Percentiles rank a stretch among this genome's conserved stretches.
Conservation (phyloP, 495 filamentous ascomycete species). For the Aspergillus cavernicola region DNA sequence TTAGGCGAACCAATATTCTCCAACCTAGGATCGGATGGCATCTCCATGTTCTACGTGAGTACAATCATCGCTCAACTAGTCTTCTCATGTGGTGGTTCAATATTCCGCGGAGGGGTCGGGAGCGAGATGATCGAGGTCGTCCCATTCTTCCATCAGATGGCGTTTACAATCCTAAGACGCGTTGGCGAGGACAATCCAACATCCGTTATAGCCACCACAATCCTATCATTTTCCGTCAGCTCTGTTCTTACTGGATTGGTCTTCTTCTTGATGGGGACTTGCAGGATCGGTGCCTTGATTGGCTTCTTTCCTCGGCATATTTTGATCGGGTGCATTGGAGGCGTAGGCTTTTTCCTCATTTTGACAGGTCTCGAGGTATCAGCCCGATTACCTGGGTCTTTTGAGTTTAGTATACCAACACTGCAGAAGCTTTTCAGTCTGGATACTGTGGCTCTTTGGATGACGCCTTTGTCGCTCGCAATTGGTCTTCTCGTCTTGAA, state of each 20-base stretch:
- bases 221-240: slow-evolving; percentile 84
- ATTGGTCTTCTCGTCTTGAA: slow-evolving; percentile 72
- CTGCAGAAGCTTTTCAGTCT: slow-evolving; percentile 63
- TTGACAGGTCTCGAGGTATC: slow-evolving; percentile 91
- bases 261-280: slow-evolving; percentile 85
- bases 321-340: slow-evolving; percentile 94
- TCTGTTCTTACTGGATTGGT: slow-evolving; percentile 86
- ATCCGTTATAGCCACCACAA: slow-evolving; percentile 86
- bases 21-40: slow-evolving; percentile 81
- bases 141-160: slow-evolving; percentile 97
- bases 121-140: slow-evolving; percentile 99
- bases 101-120: slow-evolving; percentile 88
- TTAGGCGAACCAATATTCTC: slow-evolving; percentile 80
- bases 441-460: slow-evolving; percentile 79
- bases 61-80: slow-evolving; percentile 90
- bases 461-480: slow-evolving; percentile 72
- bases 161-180: slow-evolving; percentile 73
- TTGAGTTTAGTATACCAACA: slow-evolving; percentile 75
- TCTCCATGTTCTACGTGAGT: slow-evolving; percentile 98
- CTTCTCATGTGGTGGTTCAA: slow-evolving; percentile 80
- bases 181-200: slow-evolving; percentile 79
- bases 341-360: slow-evolving; percentile 94
- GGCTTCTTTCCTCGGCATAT: slow-evolving; percentile 97
- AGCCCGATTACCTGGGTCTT: slow-evolving; percentile 78
- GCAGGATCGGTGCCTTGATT: slow-evolving; percentile 81